Base-by-base conservation (phyloP, 805 yeast genomes). In the Wickerhamiella qilinensis region DNA sequence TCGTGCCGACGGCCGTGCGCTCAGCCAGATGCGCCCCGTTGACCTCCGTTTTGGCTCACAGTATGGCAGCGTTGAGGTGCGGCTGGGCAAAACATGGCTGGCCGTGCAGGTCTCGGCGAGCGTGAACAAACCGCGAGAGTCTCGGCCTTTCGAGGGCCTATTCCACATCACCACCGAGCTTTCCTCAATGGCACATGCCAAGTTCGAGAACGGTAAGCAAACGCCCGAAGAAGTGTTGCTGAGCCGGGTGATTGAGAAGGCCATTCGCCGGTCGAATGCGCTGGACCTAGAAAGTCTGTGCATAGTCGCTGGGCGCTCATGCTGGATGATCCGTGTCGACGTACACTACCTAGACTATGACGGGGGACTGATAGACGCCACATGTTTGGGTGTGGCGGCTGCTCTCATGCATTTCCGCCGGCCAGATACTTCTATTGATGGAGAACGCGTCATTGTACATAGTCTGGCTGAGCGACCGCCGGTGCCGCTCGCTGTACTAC, bases 291-390 rank as follows among this genome's bases (percentile, higher is more conserved):
- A 91, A 56, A 73, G 83, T 36, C 60, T 91, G 33, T 88, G 97
- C 60, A 83, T 91, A 33, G 71, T 81, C 18, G 93, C 95, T 0
- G 97, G 96, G 2, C 69, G 75, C 38, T 77, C 83, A 46, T 85
- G 93, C 53, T 91, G 98, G 98, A 68, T 75, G 40, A 65, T 91
- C 11, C 69, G 93, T 41, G 96, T 93, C 0, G 96, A 86, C 53
- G 73, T 91, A 15, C 93, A 85, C 52, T 81, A 82, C 50, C 59
- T 91, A 41, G 79, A 85, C 54, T 84, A 74, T 52, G 98, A 91
- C 58, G 98, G 98, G 31, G 93, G 93, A 16, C 69, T 91, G 35
- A 76, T 86, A 30, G 98, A 91, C 57, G 80, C 84, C 5, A 77
- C 88, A 31, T 82, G 94, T 59, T 67, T 85, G 40, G 97, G 91